Evolutionary conservation across 805 yeast genomes (phyloP).

Genomic region (Metschnikowia shivogae): DNA sequence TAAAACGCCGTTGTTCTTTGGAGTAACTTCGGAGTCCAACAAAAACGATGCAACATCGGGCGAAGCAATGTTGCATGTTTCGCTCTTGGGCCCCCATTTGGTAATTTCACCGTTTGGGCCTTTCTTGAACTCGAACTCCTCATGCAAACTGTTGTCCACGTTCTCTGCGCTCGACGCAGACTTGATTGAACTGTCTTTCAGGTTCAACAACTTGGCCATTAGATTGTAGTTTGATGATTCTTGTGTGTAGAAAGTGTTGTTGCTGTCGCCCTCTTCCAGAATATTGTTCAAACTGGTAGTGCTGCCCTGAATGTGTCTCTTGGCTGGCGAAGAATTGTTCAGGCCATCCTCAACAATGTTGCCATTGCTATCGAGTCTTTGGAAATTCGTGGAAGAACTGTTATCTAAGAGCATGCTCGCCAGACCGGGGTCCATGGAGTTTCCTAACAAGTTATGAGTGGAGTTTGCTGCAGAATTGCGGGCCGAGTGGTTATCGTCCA

Average conservation of each 20-base stretch:
- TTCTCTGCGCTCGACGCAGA: slow-evolving; percentile 4
- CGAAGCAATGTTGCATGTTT: slow-evolving; percentile 24
- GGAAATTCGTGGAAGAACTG: slow-evolving; percentile 34
- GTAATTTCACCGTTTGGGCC: slow-evolving; percentile 23
- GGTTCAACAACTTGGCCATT: slow-evolving; percentile 15
- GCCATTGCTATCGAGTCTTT: slow-evolving; percentile 44
- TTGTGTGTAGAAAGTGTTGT: slow-evolving; percentile 10
- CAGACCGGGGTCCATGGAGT: slow-evolving; percentile 23
- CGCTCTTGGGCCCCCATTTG: slow-evolving; percentile 5
- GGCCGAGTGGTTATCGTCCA: slow-evolving; percentile 46
- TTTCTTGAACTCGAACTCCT: slow-evolving; percentile 29
- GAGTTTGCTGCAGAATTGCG: slow-evolving; percentile 22
- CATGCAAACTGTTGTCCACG: slow-evolving; percentile 13
- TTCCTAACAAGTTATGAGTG: slow-evolving; percentile 19
- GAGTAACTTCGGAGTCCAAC: slow-evolving; percentile 6
- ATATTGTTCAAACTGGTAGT: slow-evolving; percentile 11
- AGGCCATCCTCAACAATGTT: slow-evolving; percentile 28
- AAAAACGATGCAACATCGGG: slow-evolving; percentile 13
- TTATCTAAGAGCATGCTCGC: slow-evolving; percentile 18
- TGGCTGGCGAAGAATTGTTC: slow-evolving; percentile 1
- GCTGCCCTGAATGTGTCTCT: slow-evolving; percentile 13
- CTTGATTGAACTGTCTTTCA: slow-evolving; percentile 4
- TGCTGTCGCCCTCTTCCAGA: slow-evolving; percentile 13
- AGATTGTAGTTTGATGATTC: slow-evolving; percentile 16
- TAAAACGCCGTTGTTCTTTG: slow-evolving; percentile 4